Evolutionary conservation across 768 basidiomycete genomes (phyloP).

Genomic region (Xerocomus potaroensis): DNA sequence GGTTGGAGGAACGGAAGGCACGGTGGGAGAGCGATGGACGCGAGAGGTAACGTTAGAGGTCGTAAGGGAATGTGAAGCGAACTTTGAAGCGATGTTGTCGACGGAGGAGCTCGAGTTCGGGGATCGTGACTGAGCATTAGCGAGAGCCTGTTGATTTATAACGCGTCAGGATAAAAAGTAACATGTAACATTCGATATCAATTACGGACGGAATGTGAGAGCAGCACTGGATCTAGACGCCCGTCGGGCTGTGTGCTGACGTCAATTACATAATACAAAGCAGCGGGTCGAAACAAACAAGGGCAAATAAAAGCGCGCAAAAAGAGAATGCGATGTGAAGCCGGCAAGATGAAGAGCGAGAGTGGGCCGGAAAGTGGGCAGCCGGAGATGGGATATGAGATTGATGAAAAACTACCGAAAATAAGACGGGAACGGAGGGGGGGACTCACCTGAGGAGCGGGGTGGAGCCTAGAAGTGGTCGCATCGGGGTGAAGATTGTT

Average conservation of each 20-base stretch:
- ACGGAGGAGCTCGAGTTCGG: not conserved
- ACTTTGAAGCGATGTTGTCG: constrained; percentile 1
- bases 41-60: constrained; percentile 3
- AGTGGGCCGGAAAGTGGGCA: constrained; percentile 12
- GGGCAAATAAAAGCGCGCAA: constrained; percentile 7
- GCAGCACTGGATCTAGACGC: constrained; percentile 19
- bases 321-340: not conserved
- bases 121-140: constrained; percentile 1
- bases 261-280: constrained; percentile 31
- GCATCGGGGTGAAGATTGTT: constrained; percentile 25
- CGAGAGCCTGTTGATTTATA: constrained; percentile 21
- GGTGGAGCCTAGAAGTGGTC: constrained; percentile 20
- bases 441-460: constrained; percentile 20
- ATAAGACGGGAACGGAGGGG: constrained; percentile 4
- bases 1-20: constrained; percentile 13
- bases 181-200: constrained; percentile 4
- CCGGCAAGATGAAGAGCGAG: constrained; percentile 23
- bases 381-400: constrained; percentile 17
- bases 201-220: constrained; percentile 20
- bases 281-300: constrained; percentile 14
- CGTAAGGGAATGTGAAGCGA: constrained; percentile 10
- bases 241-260: too few species aligned
- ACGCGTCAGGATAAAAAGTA: constrained; percentile 11
- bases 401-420: constrained; percentile 14
- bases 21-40: constrained; percentile 9